Evolutionary conservation across 768 basidiomycete species (phyloP).

Genomic region (Leucosporidium creatinivorum): DNA sequence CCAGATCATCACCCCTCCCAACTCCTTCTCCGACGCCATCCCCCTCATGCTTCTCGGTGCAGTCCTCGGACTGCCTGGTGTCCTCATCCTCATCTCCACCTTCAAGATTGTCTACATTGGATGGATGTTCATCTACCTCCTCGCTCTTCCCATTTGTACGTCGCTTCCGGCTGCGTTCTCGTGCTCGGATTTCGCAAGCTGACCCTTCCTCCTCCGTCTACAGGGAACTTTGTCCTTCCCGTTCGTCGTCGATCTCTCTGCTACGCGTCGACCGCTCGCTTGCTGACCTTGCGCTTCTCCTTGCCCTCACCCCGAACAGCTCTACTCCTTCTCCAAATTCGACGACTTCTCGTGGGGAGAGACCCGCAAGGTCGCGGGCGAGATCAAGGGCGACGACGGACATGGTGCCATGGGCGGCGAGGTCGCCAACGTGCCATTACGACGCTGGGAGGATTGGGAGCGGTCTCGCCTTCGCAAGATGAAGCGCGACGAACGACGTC

Average conservation of each 20-base stretch:
- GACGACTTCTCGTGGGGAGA: slow-evolving; percentile 99
- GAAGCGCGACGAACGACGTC: slow-evolving; percentile 72
- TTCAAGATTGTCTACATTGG: slow-evolving; percentile 90
- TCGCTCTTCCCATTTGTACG: slow-evolving; percentile 76
- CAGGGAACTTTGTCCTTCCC: slow-evolving; percentile 67
- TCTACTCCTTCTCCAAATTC: slow-evolving; percentile 92
- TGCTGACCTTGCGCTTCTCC: background rate
- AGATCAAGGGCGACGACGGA: slow-evolving; percentile 60
- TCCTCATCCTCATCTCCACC: slow-evolving; percentile 89
- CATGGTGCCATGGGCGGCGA: slow-evolving; percentile 59
- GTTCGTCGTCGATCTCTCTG: background rate
- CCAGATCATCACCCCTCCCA: slow-evolving; percentile 68
- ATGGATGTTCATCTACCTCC: slow-evolving; percentile 94
- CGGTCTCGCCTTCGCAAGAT: slow-evolving; percentile 85
- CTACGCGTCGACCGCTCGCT: background rate
- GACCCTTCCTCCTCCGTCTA: too few relatives aligned
- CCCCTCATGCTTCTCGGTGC: slow-evolving; percentile 80
- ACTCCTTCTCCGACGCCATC: slow-evolving; percentile 82
- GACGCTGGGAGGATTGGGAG: slow-evolving; percentile 99
- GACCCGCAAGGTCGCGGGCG: slow-evolving; percentile 96
- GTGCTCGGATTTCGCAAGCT: too few relatives aligned
- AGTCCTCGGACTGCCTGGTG: slow-evolving; percentile 84
- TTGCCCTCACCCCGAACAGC: slow-evolving; percentile 41
- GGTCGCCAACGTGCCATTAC: slow-evolving; percentile 67
- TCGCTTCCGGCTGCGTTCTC: too few relatives aligned